Evolutionary conservation across 805 yeast genomes (phyloP).

Genomic region (Starmerella bacillaris): DNA sequence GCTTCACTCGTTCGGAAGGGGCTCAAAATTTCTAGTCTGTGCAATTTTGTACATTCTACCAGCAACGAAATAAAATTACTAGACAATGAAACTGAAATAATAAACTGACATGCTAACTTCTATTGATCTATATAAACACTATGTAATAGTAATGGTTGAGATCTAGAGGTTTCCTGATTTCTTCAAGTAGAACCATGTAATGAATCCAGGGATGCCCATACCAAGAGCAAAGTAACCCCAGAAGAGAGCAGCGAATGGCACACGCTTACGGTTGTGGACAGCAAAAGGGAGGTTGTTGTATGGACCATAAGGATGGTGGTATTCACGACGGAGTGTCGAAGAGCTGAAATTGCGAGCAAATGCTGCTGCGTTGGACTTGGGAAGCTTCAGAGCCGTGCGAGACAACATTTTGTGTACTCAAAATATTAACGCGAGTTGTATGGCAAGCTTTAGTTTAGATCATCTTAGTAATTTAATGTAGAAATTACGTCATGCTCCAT

Average conservation of each 20-base stretch:
- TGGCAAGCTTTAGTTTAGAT: too few species aligned
- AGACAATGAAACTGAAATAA: too few species aligned
- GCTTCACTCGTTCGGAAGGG: too few species aligned
- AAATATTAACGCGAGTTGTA: too few species aligned
- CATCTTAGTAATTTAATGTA: too few species aligned
- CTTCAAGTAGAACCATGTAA: conserved; percentile 65
- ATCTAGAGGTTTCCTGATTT: conserved; percentile 47
- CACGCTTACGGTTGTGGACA: conserved; percentile 69
- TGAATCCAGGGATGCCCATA: conserved; percentile 59
- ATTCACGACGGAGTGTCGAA: conserved; percentile 21
- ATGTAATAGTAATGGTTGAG: too few species aligned
- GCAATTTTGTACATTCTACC: too few species aligned
- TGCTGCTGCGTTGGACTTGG: conserved; percentile 7
- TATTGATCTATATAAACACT: too few species aligned
- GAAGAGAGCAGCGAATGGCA: conserved; percentile 72
- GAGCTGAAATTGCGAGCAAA: conserved; percentile 15
- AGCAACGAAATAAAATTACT: too few species aligned
- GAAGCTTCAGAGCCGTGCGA: conserved; percentile 11
- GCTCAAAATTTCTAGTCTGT: too few species aligned
- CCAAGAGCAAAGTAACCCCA: conserved; percentile 57
- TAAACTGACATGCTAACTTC: too few species aligned
- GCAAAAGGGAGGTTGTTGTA: conserved; percentile 88
- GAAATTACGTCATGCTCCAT: too few species aligned
- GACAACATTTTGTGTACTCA: conserved; percentile 10
- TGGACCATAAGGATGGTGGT: conserved; percentile 53